These are phyloP conservation scores for Yamadazyma paraphyllophila DNA, from an alignment of 805 yeast species.

Conservation along the genomic window DNA sequence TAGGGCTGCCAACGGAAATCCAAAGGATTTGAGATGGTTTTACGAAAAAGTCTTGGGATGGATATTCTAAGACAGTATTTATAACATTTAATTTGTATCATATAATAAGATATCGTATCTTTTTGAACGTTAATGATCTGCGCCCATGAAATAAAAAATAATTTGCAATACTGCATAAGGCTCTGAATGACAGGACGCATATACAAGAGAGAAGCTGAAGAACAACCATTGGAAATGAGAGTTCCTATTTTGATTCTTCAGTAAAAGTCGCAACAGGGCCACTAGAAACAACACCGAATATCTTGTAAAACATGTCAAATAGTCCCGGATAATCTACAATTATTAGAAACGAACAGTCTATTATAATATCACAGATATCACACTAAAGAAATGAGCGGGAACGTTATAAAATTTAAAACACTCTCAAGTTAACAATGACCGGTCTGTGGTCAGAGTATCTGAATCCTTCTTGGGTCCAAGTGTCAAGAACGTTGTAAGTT, in stretches of 20 bases:
- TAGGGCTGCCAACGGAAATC: constrained; percentile 43
- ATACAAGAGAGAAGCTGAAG: no score
- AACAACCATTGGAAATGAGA: no score
- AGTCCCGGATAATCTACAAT: background rate
- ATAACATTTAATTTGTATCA: constrained; percentile 3
- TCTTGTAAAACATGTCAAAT: no score
- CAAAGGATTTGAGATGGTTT: constrained; percentile 44
- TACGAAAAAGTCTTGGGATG: constrained; percentile 50
- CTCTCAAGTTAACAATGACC: constrained; percentile 16
- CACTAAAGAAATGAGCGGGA: background rate
- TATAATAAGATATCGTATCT: background rate
- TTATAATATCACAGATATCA: background rate
- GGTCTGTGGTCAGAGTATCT: constrained; percentile 51
- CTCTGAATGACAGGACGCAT: no score
- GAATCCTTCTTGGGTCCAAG: constrained; percentile 28
- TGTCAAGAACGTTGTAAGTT: constrained; percentile 33
- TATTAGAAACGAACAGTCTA: background rate
- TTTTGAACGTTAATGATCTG: no score
- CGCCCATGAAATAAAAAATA: background rate
- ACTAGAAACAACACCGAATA: no score
- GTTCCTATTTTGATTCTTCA: no score
- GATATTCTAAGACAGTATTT: constrained; percentile 35
- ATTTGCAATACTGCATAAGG: background rate
- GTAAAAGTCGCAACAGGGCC: no score
- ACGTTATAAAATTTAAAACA: background rate